Evolutionary conservation across 2,329 filamentous ascomycete genomes (phyloP).

Genomic region (Pseudogymnoascus sp.): DNA sequence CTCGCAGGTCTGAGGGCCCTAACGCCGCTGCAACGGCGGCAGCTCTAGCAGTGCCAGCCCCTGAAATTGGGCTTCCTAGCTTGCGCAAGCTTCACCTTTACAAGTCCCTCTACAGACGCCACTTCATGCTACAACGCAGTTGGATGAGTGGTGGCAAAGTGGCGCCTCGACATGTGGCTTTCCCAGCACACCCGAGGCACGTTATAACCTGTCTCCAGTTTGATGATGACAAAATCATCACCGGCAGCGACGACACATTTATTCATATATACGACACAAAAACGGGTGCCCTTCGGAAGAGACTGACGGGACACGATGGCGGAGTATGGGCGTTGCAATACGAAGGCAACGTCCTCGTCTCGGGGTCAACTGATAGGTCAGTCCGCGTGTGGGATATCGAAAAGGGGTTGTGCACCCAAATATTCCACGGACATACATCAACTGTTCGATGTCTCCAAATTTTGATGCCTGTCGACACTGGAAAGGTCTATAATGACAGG

Average conservation of each 20-base stretch:
- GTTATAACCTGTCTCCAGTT: slow-evolving; percentile 98
- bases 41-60: slow-evolving; percentile 73
- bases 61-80: slow-evolving; percentile 68
- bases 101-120: slow-evolving; percentile 91
- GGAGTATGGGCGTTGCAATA: slow-evolving; percentile 98
- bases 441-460: slow-evolving; percentile 96
- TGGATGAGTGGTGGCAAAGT: slow-evolving; percentile 81
- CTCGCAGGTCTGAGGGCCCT: slow-evolving; percentile 63
- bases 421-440: slow-evolving; percentile 96
- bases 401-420: slow-evolving; percentile 82
- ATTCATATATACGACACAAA: slow-evolving; percentile 98
- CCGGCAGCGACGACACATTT: slow-evolving; percentile 92
- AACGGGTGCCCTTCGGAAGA: slow-evolving; percentile 76
- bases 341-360: slow-evolving; percentile 89
- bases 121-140: slow-evolving; percentile 80
- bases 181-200: slow-evolving; percentile 91
- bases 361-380: slow-evolving; percentile 89
- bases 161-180: slow-evolving; percentile 85
- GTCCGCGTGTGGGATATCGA: slow-evolving; percentile 99
- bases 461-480: slow-evolving; percentile 75
- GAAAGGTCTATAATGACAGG: slow-evolving; percentile 62
- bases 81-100: slow-evolving; percentile 83
- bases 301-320: slow-evolving; percentile 87
- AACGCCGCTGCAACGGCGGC: slow-evolving; percentile 81
- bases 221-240: slow-evolving; percentile 95